These are phyloP conservation scores for Ustilago cynodontis DNA, from an alignment of 1,284 basidiomycete genomes.

Conservation along the genomic window DNA sequence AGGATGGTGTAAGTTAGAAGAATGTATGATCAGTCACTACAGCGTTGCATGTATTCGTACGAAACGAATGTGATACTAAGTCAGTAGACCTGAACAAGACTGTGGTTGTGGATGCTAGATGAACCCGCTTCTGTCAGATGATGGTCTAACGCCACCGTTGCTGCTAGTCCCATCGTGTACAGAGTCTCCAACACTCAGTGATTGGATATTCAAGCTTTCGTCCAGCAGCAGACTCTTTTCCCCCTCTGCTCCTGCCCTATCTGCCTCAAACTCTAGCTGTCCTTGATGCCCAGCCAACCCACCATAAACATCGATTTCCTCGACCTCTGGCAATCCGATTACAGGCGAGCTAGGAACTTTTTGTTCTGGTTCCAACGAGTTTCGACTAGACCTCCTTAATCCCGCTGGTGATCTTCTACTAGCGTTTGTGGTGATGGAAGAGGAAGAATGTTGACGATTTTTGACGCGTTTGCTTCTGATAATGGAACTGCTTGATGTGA, in stretches of 20 bases:
- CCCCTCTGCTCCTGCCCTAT: no score
- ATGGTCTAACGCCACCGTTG: slow-evolving; percentile 11
- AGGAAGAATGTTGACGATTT: slow-evolving; percentile 20
- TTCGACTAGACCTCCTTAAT: slow-evolving; percentile 11
- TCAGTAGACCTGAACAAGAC: neutral
- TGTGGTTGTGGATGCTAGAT: slow-evolving; percentile 7
- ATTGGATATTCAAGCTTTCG: neutral
- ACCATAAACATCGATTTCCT: slow-evolving; percentile 18
- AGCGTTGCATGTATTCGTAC: slow-evolving; percentile 6
- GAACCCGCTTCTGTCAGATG: slow-evolving; percentile 27
- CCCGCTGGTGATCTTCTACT: slow-evolving; percentile 26
- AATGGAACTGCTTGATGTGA: slow-evolving; percentile 5
- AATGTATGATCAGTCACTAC: slow-evolving; percentile 4
- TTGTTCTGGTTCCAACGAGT: no score
- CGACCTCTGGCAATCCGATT: slow-evolving; percentile 14
- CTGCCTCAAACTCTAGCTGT: no score
- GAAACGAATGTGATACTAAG: neutral
- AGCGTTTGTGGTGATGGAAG: slow-evolving; percentile 15
- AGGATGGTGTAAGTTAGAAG: no score
- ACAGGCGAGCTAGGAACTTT: slow-evolving; percentile 14
- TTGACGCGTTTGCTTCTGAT: slow-evolving; percentile 39
- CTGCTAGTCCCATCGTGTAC: neutral
- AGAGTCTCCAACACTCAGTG: neutral
- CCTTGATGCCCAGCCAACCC: slow-evolving; percentile 9
- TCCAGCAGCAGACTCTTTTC: neutral